phyloP scores from a whole-genome alignment of 495 filamentous ascomycete genomes.

The Cudoniella acicularis region DNA sequence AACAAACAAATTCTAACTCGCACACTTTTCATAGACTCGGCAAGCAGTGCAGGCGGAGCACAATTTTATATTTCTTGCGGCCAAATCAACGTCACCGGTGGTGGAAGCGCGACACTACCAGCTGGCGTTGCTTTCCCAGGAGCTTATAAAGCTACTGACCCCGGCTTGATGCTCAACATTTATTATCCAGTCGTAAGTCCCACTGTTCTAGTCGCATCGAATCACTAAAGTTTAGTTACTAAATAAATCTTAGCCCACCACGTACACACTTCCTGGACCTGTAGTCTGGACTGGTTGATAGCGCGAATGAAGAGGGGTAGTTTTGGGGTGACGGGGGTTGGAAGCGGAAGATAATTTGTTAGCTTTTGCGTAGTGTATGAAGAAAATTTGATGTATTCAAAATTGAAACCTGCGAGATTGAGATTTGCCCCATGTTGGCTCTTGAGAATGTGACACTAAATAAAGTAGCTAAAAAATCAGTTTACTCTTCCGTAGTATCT shows the following conservation, averaged over 20 bases:
- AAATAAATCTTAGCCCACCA: slow-evolving; percentile 33
- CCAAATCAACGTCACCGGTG: slow-evolving; percentile 54
- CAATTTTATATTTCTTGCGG: slow-evolving; percentile 56
- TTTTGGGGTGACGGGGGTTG: no score
- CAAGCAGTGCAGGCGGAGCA: slow-evolving; percentile 36
- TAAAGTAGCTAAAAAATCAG: no score
- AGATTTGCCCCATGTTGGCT: no score
- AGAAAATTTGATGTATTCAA: background rate
- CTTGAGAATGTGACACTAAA: no score
- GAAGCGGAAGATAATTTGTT: no score
- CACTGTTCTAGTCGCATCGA: background rate
- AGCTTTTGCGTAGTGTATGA: no score
- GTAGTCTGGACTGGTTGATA: slow-evolving; percentile 34
- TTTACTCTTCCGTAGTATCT: no score
- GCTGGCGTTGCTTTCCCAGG: slow-evolving; percentile 48
- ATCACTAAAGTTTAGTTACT: slow-evolving; percentile 31
- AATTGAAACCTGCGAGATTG: no score
- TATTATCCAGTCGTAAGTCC: background rate
- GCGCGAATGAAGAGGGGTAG: background rate
- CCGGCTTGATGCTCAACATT: slow-evolving; percentile 45
- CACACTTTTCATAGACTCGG: slow-evolving; percentile 49
- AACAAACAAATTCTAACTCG: no score
- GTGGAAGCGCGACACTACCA: slow-evolving; percentile 42
- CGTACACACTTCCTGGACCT: slow-evolving; percentile 40
- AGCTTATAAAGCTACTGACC: slow-evolving; percentile 49